Percentiles rank a stretch among this genome's conserved stretches.
Conservation (phyloP, 2,329 filamentous ascomycete species). For the Fonsecaea monophora region DNA sequence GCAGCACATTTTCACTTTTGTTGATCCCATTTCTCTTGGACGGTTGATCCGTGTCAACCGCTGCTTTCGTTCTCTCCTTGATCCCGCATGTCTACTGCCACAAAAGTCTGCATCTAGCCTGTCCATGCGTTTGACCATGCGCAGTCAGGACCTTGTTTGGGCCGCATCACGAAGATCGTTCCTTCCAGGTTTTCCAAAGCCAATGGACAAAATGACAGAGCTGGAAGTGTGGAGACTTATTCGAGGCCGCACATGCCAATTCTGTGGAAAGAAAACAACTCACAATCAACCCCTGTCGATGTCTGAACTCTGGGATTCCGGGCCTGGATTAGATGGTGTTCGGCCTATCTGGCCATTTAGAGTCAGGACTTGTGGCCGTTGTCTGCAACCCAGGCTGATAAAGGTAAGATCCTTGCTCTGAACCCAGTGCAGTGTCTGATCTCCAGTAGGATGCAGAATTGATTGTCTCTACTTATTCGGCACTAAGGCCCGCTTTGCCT, state of each 20-base stretch:
- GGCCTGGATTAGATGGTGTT: conserved; percentile 67
- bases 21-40: conserved; percentile 68
- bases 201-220: conserved; percentile 70
- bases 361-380: conserved; percentile 69
- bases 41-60: conserved; percentile 71
- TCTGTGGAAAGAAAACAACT: conserved; percentile 61
- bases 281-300: conserved; percentile 28
- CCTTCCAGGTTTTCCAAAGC: conserved; percentile 71
- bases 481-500: conserved; percentile 71
- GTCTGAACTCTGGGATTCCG: conserved; percentile 60
- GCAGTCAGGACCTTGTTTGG: conserved; percentile 73
- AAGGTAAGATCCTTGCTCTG: conserved; percentile 63
- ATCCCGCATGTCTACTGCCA: conserved; percentile 52
- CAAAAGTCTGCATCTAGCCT: conserved; percentile 45
- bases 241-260: conserved; percentile 69
- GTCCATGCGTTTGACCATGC: conserved; percentile 40
- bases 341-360: conserved; percentile 75
- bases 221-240: conserved; percentile 78
- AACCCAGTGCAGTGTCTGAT: conserved; percentile 39
- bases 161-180: conserved; percentile 69
- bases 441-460: conserved; percentile 71
- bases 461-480: conserved; percentile 67
- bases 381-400: conserved; percentile 65
- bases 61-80: conserved; percentile 67
- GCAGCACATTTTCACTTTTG: conserved; percentile 73